These are phyloP conservation scores for Neocallimastix lanati DNA, from an alignment of 192 early-diverging fungal species.

Conservation along the genomic window DNA sequence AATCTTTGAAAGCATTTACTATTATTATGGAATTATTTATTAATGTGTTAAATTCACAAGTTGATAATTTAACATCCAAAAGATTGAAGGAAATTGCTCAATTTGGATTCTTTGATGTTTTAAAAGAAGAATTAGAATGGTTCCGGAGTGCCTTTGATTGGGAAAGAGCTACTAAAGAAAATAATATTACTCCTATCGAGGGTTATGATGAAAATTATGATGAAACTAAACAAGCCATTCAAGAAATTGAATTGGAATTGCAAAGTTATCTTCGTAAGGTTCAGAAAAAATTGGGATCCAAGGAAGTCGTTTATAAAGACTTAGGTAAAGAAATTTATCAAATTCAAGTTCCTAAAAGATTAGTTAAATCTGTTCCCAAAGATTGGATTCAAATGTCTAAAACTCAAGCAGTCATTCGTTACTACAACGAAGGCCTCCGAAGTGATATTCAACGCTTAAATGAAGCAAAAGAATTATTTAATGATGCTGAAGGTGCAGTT, in stretches of 20 bases:
- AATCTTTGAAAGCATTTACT: slow-evolving; percentile 36
- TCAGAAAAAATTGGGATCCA: slow-evolving; percentile 34
- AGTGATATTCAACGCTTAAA: slow-evolving; percentile 47
- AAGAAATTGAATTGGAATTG: slow-evolving; percentile 45
- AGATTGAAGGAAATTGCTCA: slow-evolving; percentile 26
- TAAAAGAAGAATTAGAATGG: slow-evolving; percentile 38
- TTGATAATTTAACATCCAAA: slow-evolving; percentile 26
- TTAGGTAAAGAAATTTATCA: slow-evolving; percentile 92
- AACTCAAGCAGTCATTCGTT: slow-evolving; percentile 64
- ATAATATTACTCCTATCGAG: neutral
- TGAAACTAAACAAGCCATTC: slow-evolving; percentile 26
- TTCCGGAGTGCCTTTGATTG: neutral
- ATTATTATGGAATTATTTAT: slow-evolving; percentile 23
- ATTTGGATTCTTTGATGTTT: slow-evolving; percentile 21
- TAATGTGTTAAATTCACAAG: slow-evolving; percentile 9
- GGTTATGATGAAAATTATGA: slow-evolving; percentile 73
- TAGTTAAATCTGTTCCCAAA: slow-evolving; percentile 42
- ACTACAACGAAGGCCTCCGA: slow-evolving; percentile 54
- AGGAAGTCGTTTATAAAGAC: slow-evolving; percentile 61
- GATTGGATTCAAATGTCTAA: slow-evolving; percentile 59
- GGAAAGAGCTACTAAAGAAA: neutral
- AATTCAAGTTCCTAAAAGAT: slow-evolving; percentile 61
- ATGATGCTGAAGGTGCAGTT: slow-evolving; percentile 54
- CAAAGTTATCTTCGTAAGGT: slow-evolving; percentile 44
- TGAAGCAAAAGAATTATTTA: slow-evolving; percentile 64